Base-by-base conservation (phyloP, 75 land plant genomes). In the Selaginella moellendorffii region DNA sequence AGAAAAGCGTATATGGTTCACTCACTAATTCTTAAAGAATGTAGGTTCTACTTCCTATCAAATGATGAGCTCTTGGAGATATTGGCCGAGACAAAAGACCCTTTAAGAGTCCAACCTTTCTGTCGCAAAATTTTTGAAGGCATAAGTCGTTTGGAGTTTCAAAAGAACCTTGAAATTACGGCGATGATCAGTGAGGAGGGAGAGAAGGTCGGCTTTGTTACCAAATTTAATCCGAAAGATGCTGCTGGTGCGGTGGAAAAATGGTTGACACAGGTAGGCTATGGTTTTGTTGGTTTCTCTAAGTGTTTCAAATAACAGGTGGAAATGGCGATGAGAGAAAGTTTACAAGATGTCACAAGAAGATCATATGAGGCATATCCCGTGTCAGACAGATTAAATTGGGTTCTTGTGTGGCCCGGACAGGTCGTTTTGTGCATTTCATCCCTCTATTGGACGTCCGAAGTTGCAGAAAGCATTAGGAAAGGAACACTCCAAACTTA, bases 131-230 rank as follows among this genome's bases (percentile, higher is more conserved):
- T 75, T 1, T 75, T 75, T 62, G 77, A 75, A 30, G 77, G 77
- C 53, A 75, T 75, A 5, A 70, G 68, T 31, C 62, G 46, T 0
- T 65, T 75, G 52, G 65, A 75, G 30, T 75, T 75, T 27, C 58
- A 70, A 0, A 2, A 61, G 1, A 70, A 62, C 30, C 53, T 70
- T 53, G 72, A 65, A 1, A 66, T 70, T 51, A 70, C 58, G 22
- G 77, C 77, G 28, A 75, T 75, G 77, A 58, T 75, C 26, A 75
- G 77, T 70, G 77, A 75, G 63, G 77, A 75, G 29, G 73, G 73
- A 28, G 77, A 75, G 31, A 70, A 70, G 31, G 68, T 75, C 0
- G 56, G 27, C 0, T 75, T 75, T 27, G 46, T 70, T 10, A 70
- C 62, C 17, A 23, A 23, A 28, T 70, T 75, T 53, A 75, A 75